Evolutionary conservation across 1,284 basidiomycete species (phyloP).

Genomic region (Ceratobasidium sp.): DNA sequence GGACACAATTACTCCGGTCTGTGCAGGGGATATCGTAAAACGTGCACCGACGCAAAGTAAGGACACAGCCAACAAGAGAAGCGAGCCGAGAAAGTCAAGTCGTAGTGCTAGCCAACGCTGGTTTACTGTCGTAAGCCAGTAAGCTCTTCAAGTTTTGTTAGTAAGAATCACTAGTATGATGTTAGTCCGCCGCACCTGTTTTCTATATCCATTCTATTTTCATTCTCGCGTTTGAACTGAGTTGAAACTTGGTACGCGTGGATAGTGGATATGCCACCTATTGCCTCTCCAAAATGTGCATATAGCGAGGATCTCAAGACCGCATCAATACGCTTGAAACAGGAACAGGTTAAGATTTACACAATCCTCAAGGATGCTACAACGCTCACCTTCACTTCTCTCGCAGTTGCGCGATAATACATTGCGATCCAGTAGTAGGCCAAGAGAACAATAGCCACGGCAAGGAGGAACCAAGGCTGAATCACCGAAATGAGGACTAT

Average conservation of each 20-base stretch:
- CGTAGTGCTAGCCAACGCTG: constrained; percentile 69
- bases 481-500: constrained; percentile 73
- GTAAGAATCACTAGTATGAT: constrained; percentile 61
- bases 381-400: constrained; percentile 80
- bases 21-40: constrained; percentile 81
- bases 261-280: constrained; percentile 81
- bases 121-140: constrained; percentile 84
- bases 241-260: constrained; percentile 76
- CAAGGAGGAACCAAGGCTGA: constrained; percentile 51
- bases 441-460: constrained; percentile 57
- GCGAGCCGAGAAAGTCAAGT: constrained; percentile 84
- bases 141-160: constrained; percentile 68
- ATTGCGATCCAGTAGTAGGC: constrained; percentile 74
- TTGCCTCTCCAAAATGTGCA: constrained; percentile 83
- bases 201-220: constrained; percentile 81
- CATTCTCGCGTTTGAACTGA: constrained; percentile 76
- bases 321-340: constrained; percentile 62
- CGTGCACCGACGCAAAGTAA: constrained; percentile 82
- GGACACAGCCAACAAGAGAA: constrained; percentile 83
- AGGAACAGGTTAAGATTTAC: constrained; percentile 26
- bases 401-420: constrained; percentile 90
- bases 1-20: constrained; percentile 80
- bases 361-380: constrained; percentile 68
- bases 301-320: constrained; percentile 76
- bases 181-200: constrained; percentile 68